phyloP scores from a whole-genome alignment of 2,329 filamentous ascomycete genomes.

The Cordyceps cicadae region DNA sequence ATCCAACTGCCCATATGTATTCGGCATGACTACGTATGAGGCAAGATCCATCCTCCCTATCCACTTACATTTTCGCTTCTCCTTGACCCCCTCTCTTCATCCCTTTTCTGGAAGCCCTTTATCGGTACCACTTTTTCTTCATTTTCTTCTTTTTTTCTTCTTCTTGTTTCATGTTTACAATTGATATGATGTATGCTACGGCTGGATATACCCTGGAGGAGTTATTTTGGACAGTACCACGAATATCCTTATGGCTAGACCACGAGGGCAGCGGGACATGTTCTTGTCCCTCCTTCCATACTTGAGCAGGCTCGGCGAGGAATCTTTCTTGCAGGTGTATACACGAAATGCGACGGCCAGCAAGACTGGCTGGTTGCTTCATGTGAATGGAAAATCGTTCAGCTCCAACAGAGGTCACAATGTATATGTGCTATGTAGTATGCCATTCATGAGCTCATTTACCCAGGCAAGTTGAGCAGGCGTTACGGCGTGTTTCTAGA shows the following conservation, averaged over 20 bases:
- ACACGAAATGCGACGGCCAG: background rate
- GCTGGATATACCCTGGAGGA: conserved; percentile 11
- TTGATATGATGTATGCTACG: conserved; percentile 6
- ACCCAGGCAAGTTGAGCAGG: background rate
- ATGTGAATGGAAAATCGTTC: background rate
- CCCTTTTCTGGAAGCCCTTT: background rate
- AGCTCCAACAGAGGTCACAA: background rate
- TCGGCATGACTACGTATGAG: background rate
- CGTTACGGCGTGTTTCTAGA: background rate
- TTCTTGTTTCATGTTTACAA: background rate
- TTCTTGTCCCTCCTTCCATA: background rate
- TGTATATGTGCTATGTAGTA: background rate
- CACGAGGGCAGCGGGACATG: background rate
- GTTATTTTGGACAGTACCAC: conserved; percentile 1
- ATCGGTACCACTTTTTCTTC: background rate
- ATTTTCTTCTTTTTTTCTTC: background rate
- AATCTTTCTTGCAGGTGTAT: background rate
- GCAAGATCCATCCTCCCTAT: background rate
- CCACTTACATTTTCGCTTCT: background rate
- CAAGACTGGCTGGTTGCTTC: background rate
- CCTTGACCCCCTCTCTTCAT: background rate
- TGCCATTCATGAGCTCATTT: background rate
- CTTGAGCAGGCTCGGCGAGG: conserved; percentile 8
- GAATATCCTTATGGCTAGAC: background rate
- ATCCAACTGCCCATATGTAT: background rate